Conservation (phyloP, 352 stramenopile genomes). For the Phytophthora chlamydospora region DNA sequence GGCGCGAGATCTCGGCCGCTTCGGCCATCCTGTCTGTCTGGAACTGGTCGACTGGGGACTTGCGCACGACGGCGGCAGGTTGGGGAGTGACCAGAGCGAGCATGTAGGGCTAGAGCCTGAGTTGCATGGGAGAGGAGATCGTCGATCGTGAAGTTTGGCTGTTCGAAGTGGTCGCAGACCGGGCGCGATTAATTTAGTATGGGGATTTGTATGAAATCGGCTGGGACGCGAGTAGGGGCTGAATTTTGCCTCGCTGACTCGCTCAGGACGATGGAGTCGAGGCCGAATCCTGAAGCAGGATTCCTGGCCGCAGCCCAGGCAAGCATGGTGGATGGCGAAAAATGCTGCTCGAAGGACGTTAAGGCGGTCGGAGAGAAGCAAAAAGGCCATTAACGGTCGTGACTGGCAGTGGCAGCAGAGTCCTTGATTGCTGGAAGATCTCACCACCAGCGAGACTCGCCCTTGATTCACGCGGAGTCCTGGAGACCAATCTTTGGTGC, state of each 20-base stretch:
- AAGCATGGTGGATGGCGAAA: too few relatives aligned
- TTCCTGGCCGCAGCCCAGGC: too few relatives aligned
- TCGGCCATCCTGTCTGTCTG: constrained; percentile 11
- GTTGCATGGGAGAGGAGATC: constrained; percentile 12
- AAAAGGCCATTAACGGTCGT: too few relatives aligned
- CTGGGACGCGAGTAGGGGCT: not conserved
- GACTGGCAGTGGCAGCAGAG: too few relatives aligned
- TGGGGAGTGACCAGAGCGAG: constrained; percentile 15
- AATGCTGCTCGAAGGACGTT: not conserved
- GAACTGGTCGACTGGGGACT: not conserved
- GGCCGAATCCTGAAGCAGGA: too few relatives aligned
- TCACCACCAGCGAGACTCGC: too few relatives aligned
- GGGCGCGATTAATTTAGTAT: not conserved
- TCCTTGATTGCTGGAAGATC: too few relatives aligned
- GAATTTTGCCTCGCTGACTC: not conserved
- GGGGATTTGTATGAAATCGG: not conserved
- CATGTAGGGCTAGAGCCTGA: not conserved
- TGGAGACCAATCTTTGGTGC: too few relatives aligned
- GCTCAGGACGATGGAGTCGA: too few relatives aligned
- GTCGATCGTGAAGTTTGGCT: constrained; percentile 8
- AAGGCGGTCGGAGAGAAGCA: too few relatives aligned
- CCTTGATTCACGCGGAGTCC: too few relatives aligned
- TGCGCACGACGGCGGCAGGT: constrained; percentile 1
- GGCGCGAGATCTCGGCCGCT: constrained; percentile 41
- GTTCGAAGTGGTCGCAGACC: not conserved